Percentiles rank a stretch among this genome's conserved stretches.
Conservation (phyloP, 495 filamentous ascomycete species). For the Aspergillus olivimuriae region DNA sequence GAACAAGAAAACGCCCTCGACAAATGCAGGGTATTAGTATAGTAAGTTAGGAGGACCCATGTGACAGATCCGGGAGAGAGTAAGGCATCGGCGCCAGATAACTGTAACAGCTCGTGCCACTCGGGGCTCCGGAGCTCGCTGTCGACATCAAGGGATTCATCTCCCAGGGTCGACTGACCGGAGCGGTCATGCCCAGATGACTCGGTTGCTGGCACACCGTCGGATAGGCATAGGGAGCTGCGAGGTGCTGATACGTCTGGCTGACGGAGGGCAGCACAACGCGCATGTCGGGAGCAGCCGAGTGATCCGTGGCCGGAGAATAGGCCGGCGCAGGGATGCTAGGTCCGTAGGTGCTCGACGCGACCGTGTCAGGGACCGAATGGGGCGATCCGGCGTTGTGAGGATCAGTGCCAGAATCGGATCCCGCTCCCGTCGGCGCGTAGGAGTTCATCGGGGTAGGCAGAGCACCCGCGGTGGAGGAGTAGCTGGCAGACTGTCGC, state of each 20-base stretch:
- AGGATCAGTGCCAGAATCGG: conserved; percentile 37
- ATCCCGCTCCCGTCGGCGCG: conserved; percentile 31
- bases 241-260: conserved; percentile 27
- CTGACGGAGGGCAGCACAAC: conserved; percentile 25
- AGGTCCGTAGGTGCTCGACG: conserved; percentile 26
- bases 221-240: conserved; percentile 28
- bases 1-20: conserved; percentile 1
- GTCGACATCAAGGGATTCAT: conserved; percentile 22
- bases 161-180: conserved; percentile 30
- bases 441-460: conserved; percentile 34
- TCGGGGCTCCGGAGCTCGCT: conserved; percentile 13
- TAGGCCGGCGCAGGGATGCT: conserved; percentile 23
- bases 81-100: conserved; percentile 35
- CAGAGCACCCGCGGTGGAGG: conserved; percentile 42
- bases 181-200: conserved; percentile 18
- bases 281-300: conserved; percentile 23
- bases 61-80: conserved; percentile 22
- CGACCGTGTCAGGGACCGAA: conserved; percentile 34
- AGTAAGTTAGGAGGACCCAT: conserved; percentile 6
- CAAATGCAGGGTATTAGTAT: conserved; percentile 3
- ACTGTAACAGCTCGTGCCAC: conserved; percentile 22
- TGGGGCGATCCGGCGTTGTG: conserved; percentile 38
- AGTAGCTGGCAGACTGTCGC: conserved; percentile 45
- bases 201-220: conserved; percentile 29
- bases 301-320: conserved; percentile 19